A percentile compares a stretch with the other conserved stretches of the same genome.
Conservation (phyloP, 75 land plant species). For the Larix kaempferi region DNA sequence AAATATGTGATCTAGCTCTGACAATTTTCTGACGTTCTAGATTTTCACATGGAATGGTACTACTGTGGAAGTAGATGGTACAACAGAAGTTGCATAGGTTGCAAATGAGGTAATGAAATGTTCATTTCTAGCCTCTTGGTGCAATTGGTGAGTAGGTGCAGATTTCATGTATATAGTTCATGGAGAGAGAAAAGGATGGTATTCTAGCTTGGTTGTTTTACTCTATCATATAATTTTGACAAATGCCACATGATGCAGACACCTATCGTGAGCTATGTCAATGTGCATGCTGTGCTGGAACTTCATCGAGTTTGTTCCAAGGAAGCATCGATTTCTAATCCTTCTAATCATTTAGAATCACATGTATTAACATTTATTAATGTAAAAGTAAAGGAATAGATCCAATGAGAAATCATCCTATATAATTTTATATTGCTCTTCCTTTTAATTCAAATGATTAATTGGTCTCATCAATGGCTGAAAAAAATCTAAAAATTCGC, state of each 20-base stretch:
- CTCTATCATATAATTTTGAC: background rate
- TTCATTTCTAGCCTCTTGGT: background rate
- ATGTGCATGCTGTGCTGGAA: constrained; percentile 96
- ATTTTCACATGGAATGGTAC: constrained; percentile 97
- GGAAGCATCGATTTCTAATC: constrained; percentile 38
- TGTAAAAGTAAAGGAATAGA: too few relatives aligned
- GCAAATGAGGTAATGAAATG: constrained; percentile 83
- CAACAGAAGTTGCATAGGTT: constrained; percentile 85
- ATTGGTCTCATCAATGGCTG: background rate
- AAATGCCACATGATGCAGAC: constrained; percentile 46
- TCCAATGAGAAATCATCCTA: background rate
- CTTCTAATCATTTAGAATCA: constrained; percentile 31
- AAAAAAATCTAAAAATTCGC: background rate
- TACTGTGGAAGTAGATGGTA: constrained; percentile 85
- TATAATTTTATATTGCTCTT: background rate
- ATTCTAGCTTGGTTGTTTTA: constrained; percentile 13
- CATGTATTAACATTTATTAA: background rate
- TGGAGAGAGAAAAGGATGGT: background rate
- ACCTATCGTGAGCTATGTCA: constrained; percentile 98
- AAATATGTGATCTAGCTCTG: background rate
- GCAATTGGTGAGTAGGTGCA: background rate
- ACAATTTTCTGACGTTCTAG: constrained; percentile 22
- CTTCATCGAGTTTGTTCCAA: constrained; percentile 74
- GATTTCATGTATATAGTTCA: background rate
- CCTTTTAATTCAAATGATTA: background rate